Base-by-base conservation (phyloP, 2,329 filamentous ascomycete species). In the Arachnopeziza araneosa region DNA sequence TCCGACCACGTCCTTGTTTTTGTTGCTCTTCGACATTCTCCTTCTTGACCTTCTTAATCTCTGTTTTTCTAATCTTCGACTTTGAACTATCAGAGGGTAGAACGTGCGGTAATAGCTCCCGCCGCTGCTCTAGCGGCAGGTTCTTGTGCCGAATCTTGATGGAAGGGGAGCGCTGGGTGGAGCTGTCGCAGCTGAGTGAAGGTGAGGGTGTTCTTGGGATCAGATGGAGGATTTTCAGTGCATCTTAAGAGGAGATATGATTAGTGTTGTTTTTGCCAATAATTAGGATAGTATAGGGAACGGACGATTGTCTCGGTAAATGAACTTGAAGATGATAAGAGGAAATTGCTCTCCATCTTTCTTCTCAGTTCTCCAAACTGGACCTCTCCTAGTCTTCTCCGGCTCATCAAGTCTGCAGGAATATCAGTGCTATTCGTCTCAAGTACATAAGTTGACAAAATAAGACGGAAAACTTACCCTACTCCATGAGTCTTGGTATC, bases 231-330 rank as follows among this genome's bases (percentile, higher is more conserved):
- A 48, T 54, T 10, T 53, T 32, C 14, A 61, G 56, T n/a, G 60
- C 14, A n/a, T 60, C 66, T 26, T 66, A 66, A 68, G 32, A 21
- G 8, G 7, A n/a, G 19, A 7, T 36, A 22, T 17, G 17, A n/a
- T 61, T 17, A 56, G 55, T 32, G 22, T 52, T 22, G 17, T 44
- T 32, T 19, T 51, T n/a, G n/a, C n/a, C n/a, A n/a, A n/a, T n/a
- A n/a, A 21, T 48, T 9, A 23, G 22, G 17, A 26, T 21, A 14
- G 26, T 7, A n/a, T 8, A 54, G 24, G 24, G 23, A 23, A 56
- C 63, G 21, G 57, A 68, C 68, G 62, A 48, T 60, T 54, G n/a
- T 63, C 63, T 1, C 69, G 65, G 30, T 70, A 71, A 12, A 66
- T 65, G 60, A 71, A 71, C 12, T 24, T 57, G 54, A 67, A 70